Conservation (phyloP, 768 basidiomycete species). For the Suillus brevipes region DNA sequence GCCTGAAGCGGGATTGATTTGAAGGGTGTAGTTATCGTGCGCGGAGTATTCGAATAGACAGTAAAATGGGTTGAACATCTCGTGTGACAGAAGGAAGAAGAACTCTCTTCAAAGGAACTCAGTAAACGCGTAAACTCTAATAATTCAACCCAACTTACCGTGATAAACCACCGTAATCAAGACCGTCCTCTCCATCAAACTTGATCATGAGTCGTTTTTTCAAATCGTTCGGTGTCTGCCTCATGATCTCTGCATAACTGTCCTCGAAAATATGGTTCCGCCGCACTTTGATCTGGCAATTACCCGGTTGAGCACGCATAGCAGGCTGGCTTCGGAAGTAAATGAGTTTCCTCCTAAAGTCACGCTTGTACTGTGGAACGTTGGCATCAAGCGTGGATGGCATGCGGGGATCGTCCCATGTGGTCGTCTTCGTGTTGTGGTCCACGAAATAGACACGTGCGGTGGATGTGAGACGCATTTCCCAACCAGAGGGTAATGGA, state of each 20-base stretch:
- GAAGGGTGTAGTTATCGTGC: conserved; percentile 99
- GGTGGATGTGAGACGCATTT: conserved; percentile 98
- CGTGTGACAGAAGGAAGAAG: conserved; percentile 99
- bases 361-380: conserved; percentile 99
- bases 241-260: conserved; percentile 99
- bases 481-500: conserved; percentile 97
- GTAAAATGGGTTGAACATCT: conserved; percentile 99
- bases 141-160: conserved; percentile 52
- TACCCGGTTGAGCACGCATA: conserved; percentile 96
- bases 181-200: conserved; percentile 98
- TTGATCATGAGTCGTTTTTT: conserved; percentile 99
- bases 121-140: conserved; percentile 5
- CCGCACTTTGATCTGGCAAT: conserved; percentile 98
- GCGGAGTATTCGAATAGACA: conserved; percentile 99
- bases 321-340: conserved; percentile 99
- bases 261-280: conserved; percentile 99
- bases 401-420: conserved; percentile 97
- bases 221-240: conserved; percentile 95
- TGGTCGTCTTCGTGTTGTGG: conserved; percentile 99
- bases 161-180: conserved; percentile 98
- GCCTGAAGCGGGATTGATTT: conserved; percentile 97
- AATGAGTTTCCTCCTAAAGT: conserved; percentile 98
- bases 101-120: conserved; percentile 71
- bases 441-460: conserved; percentile 99
- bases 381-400: conserved; percentile 95